Evolutionary conservation across 345 rosid species (phyloP).

Genomic region (Aquilaria malaccensis): DNA sequence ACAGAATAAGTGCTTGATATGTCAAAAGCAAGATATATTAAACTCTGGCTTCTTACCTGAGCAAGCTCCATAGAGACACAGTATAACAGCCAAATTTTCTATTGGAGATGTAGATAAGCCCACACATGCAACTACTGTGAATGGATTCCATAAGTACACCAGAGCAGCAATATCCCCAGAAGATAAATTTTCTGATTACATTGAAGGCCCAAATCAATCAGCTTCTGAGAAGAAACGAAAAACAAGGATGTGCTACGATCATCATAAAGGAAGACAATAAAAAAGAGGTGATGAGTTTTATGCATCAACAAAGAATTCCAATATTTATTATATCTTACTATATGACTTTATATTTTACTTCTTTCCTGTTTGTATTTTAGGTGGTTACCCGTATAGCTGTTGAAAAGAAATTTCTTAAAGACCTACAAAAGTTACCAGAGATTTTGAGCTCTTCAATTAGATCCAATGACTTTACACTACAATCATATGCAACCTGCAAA

Average conservation of each 20-base stretch:
- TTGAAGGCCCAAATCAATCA: slow-evolving; percentile 10
- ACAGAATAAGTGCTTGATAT: too few relatives aligned
- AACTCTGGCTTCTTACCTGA: slow-evolving; percentile 36
- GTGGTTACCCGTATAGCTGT: neutral
- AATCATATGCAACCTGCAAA: slow-evolving; percentile 47
- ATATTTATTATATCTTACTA: too few relatives aligned
- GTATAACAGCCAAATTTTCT: slow-evolving; percentile 62
- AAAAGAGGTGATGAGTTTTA: too few relatives aligned
- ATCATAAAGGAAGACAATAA: neutral
- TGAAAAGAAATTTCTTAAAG: too few relatives aligned
- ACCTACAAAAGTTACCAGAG: slow-evolving; percentile 36
- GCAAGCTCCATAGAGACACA: slow-evolving; percentile 74
- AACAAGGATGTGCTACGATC: neutral
- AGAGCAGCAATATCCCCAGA: slow-evolving; percentile 85
- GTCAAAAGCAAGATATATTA: too few relatives aligned
- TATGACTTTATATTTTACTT: neutral
- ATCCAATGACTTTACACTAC: slow-evolving; percentile 44
- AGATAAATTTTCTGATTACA: slow-evolving; percentile 39
- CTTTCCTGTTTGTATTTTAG: neutral
- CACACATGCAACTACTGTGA: slow-evolving; percentile 72
- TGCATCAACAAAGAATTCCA: too few relatives aligned
- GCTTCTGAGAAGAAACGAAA: slow-evolving; percentile 14
- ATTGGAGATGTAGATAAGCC: slow-evolving; percentile 85
- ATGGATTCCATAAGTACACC: slow-evolving; percentile 88
- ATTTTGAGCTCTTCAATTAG: slow-evolving; percentile 26